These are phyloP conservation scores for Diaporthe humulicola DNA, from an alignment of 2,329 filamentous ascomycete genomes.

Conservation along the genomic window DNA sequence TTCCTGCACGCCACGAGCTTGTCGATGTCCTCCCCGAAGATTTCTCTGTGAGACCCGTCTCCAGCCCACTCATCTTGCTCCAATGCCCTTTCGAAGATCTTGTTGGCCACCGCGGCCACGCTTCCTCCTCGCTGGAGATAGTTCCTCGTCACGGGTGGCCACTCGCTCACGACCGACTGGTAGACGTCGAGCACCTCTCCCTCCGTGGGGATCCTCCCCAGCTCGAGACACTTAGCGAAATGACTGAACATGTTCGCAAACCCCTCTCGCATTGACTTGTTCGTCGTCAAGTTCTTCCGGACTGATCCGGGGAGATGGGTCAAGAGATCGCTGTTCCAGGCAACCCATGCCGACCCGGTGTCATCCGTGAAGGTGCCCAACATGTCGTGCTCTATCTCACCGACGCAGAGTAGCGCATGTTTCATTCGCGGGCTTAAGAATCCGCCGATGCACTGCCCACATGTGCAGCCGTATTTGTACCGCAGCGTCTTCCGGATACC, in stretches of 20 bases:
- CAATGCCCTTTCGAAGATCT: slow-evolving; percentile 44
- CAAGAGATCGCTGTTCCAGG: background rate
- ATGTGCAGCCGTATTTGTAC: slow-evolving; percentile 54
- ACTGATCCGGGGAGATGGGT: background rate
- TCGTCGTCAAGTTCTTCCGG: background rate
- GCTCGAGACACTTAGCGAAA: background rate
- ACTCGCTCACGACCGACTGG: slow-evolving; percentile 41
- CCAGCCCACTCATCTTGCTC: slow-evolving; percentile 1
- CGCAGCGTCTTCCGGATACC: slow-evolving; percentile 42
- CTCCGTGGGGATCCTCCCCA: background rate
- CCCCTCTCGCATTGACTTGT: background rate
- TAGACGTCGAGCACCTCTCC: background rate
- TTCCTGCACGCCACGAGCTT: slow-evolving; percentile 50
- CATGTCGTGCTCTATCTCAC: slow-evolving; percentile 45
- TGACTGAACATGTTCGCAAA: background rate
- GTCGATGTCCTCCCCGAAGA: slow-evolving; percentile 38
- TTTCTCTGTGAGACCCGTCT: background rate
- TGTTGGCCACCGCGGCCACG: slow-evolving; percentile 46
- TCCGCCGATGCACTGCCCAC: slow-evolving; percentile 51
- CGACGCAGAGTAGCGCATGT: slow-evolving; percentile 46
- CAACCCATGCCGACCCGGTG: background rate
- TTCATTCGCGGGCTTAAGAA: slow-evolving; percentile 55
- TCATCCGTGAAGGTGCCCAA: slow-evolving; percentile 35
- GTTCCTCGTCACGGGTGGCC: slow-evolving; percentile 46
- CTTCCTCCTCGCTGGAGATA: slow-evolving; percentile 49